phyloP scores from a whole-genome alignment of 2,329 filamentous ascomycete genomes.

The Trichoderma sp. region DNA sequence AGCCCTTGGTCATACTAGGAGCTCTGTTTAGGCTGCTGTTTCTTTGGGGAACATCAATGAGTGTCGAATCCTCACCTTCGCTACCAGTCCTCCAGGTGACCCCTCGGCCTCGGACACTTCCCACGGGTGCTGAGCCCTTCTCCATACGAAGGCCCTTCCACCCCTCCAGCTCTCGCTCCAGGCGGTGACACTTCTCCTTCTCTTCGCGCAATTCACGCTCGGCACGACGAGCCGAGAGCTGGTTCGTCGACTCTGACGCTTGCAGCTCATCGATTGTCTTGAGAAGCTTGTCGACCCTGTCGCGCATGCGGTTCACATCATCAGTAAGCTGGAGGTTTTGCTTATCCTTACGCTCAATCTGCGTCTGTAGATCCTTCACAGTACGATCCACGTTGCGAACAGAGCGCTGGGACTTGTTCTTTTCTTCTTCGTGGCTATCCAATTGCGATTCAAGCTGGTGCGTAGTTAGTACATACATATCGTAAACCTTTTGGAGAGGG shows the following conservation, averaged over 20 bases:
- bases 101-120: conserved; percentile 39
- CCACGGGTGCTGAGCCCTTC: conserved; percentile 52
- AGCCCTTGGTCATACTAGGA: conserved; percentile 75
- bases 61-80: conserved; percentile 40
- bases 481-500: conserved; percentile 23
- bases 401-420: conserved; percentile 78
- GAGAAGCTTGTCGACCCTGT: conserved; percentile 87
- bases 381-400: conserved; percentile 90
- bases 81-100: conserved; percentile 36
- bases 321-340: conserved; percentile 76
- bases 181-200: conserved; percentile 71
- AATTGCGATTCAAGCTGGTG: conserved; percentile 80
- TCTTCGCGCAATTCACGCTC: conserved; percentile 90
- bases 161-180: conserved; percentile 86
- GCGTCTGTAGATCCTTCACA: conserved; percentile 87
- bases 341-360: conserved; percentile 92
- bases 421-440: conserved; percentile 76
- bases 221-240: conserved; percentile 78
- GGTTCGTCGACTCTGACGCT: conserved; percentile 75
- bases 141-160: conserved; percentile 76
- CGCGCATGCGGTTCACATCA: conserved; percentile 79
- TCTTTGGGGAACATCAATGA: conserved; percentile 58
- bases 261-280: conserved; percentile 92
- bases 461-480: conserved; percentile 25
- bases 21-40: conserved; percentile 64